Base-by-base conservation (phyloP, 306 rosid genomes). In the Albizia julibrissin region DNA sequence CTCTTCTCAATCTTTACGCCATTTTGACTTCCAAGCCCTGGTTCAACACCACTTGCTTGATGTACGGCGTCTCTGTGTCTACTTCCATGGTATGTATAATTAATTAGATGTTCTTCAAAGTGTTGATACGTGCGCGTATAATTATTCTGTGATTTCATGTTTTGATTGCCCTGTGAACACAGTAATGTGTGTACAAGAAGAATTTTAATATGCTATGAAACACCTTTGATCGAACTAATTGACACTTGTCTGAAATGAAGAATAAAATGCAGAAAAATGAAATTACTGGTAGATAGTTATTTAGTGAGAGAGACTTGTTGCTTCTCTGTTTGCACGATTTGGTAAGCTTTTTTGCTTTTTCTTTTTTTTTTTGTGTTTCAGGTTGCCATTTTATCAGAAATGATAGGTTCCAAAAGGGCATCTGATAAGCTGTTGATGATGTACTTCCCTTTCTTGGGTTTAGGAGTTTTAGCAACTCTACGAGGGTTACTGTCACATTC, bases 11-110 rank as follows among this genome's bases (percentile, higher is more conserved):
- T 73, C 54, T 95, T 72, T 91, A 90, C 78, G 97, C 76, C 6
- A 84, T 89, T 31, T 68, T 89, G 47, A 81, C 84, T 46, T 65
- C 87, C 56, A 91, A 91, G 80, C 73, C 87, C 74, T 95, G 99
- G 99, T 88, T 85, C 84, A 88, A 80, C 39, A 91, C 95, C 85
- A 90, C 98, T 64, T 95, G 97, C 82, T 86, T 93, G 94, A 84
- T 93, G 72, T 86, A 88, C 79, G 98, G 92, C 44, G 94, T 80
- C 26, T 56, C 62, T 64, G 86, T 80, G 68, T 49, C 82, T 27
- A 78, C 98, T 69, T 81, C 92, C 73, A 85, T 95, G 95, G 97
- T 93, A 87, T 14, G 11, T 19, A 54, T 21, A 21, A 21, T 50
- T 6, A 50, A 50, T 50, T 18, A 18, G 58, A 8, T 50, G 19